Base-by-base conservation (phyloP, 768 basidiomycete genomes). In the Cystofilobasidium ferigula region DNA sequence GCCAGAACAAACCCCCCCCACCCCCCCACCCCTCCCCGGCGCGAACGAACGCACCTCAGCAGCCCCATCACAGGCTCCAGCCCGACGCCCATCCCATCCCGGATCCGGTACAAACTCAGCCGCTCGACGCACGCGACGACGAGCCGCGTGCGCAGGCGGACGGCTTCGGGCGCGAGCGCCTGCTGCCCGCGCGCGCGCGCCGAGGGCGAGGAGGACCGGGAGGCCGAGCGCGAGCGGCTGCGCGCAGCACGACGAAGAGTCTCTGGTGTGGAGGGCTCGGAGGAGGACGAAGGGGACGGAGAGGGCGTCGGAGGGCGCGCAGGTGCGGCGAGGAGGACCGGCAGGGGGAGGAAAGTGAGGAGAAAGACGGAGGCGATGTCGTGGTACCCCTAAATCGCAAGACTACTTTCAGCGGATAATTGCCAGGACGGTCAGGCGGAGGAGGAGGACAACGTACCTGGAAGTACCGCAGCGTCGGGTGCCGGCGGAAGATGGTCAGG, bases 361-460 rank as follows among this genome's bases (percentile, higher is more conserved):
- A 75, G 75, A 4, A 95, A 68, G 16, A 95, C 89, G 0, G 89
- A 87, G 26, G 89, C 80, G 48, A 97, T 89, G 72, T 95, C 92
- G 72, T 95, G 92, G 76, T 88, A 94, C 53, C 92, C 92, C 85
- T 93, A n/a, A n/a, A n/a, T n/a, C n/a, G n/a, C n/a, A n/a, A n/a
- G n/a, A n/a, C n/a, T n/a, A n/a, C n/a, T n/a, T n/a, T n/a, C n/a
- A n/a, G n/a, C n/a, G 74, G 35, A 13, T 32, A 34, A 26, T 54
- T 24, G 3, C 36, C 20, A 34, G 38, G 42, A 22, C 20, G 7
- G 13, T 26, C 9, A 54, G 35, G 16, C 1, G 18, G n/a, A 54
- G 53, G 30, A 42, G 30, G 35, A 38, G 40, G 38, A 24, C 45
- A 0, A 69, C 75, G 40, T 38, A 84, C 88, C 78, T 91, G 89